Base-by-base conservation (phyloP, 2,329 filamentous ascomycete genomes). In the Botrytis squamosa region DNA sequence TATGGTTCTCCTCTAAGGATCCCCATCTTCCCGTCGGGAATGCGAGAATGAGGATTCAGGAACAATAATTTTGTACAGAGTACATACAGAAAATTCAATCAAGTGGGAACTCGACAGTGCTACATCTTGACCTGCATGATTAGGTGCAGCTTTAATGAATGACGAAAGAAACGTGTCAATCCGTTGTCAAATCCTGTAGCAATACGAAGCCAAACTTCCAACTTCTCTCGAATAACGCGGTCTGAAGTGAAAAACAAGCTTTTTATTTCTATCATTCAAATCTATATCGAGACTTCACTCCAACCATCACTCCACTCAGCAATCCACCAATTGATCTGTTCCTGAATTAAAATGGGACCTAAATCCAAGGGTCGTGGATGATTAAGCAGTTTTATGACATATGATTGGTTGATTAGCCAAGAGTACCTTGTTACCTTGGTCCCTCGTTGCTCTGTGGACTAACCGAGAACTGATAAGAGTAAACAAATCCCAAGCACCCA, bases 41-140 rank as follows among this genome's bases (percentile, higher is more conserved):
- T 36, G 29, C 44, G 42, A 67, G 44, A 38, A n/a, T 16, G n/a
- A 67, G 44, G 64, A n/a, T 52, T 25, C 18, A 67, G 44, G 64
- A 52, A 67, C 64, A 38, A 67, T 52, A 25, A 67, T 67, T 52
- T 40, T 67, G 44, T 40, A 55, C 52, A 29, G 52, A 55, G n/a
- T 52, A 52, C 52, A 29, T 55, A 55, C 52, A 18, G 52, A 55
- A 49, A 49, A 66, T 49, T 46, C 29, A 38, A 66, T 14, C 64
- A 66, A 67, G 64, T 67, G 64, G 64, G 63, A 66, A 66, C 42
- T n/a, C 22, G 14, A 9, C 38, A 29, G n/a, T 18, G 44, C 46
- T 67, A 49, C 65, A 67, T 67, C 65, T 55, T 40, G 65, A 55
- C 65, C 65, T 67, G 65, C 64, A 67, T 67, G 65, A 55, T 67